Evolutionary conservation across 169 alveolate species (phyloP), one percentile per base, ranked within the genome.

Genomic region (Babesia divergens): DNA sequence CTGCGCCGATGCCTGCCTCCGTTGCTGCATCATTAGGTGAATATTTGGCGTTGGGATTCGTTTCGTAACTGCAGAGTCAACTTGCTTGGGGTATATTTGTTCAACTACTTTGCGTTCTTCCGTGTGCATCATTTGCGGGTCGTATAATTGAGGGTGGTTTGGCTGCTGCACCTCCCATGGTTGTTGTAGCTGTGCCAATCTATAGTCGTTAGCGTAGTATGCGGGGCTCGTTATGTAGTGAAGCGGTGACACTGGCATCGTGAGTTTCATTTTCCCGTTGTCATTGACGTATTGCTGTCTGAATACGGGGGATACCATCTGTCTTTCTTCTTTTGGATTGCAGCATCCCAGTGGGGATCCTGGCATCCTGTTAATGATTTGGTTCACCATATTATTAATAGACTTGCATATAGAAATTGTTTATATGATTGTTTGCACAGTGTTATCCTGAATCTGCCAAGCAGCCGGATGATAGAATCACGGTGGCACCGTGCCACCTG

Each of bases 231-330:
- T 67, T 0, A 77, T 66, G 64, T 77, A 77, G 51, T 77, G 86
- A 56, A 77, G 18, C 26, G 86, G 86, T 66, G 86, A 77, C 31
- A 68, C 38, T 20, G 86, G 86, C 82, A 77, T 60, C 28, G 77
- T 53, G 50, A 77, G 49, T 37, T 67, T 77, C 40, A 77, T 68
- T 37, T 67, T 44, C 22, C 86, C 86, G 32, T 60, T 60, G 2
- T 77, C 82, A 34, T 34, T 77, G 42, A 77, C 44, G 52, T 54
- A 77, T 43, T 77, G 86, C 40, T 77, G 86, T 43, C 62, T 77
- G 34, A 77, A 77, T 5, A 77, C 82, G 5, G 86, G 86, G 14
- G 68, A 31, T 24, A 34, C 37, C 32, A 24, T 56, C 49, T 42
- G 64, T 16, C 74, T 24, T 22, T 67, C 75, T 9, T 34, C 81